A percentile compares a stretch with the other conserved stretches of the same genome.
Evolutionary conservation across 257 asterid species (phyloP).

Genomic region (Solanum chiquidenum): DNA sequence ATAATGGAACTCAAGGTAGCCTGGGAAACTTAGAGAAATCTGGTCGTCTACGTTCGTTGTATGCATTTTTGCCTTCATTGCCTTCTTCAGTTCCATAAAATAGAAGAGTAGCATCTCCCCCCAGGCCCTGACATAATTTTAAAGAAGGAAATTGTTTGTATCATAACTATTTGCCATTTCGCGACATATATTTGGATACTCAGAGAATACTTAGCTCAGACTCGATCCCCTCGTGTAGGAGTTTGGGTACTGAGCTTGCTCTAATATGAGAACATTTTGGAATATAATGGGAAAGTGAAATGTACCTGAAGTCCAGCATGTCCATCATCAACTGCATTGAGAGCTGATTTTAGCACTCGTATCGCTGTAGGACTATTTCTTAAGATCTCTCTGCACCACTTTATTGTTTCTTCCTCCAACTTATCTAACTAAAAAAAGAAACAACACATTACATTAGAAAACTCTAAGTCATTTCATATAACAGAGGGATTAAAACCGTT

Average conservation of each 20-base stretch:
- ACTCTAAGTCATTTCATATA: not conserved
- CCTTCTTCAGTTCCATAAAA: conserved; percentile 96
- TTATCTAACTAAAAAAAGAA: conserved; percentile 36
- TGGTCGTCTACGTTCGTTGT: conserved; percentile 51
- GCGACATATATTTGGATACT: not conserved
- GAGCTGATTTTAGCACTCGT: conserved; percentile 74
- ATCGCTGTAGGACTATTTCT: conserved; percentile 93
- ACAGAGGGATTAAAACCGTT: not conserved
- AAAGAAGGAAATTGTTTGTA: not conserved
- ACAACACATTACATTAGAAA: not conserved
- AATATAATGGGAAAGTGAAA: not conserved
- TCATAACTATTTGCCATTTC: not conserved
- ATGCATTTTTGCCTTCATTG: conserved; percentile 74
- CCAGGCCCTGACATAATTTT: conserved; percentile 44
- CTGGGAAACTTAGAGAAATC: conserved; percentile 82
- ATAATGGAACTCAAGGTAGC: conserved; percentile 32
- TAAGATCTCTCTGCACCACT: conserved; percentile 86
- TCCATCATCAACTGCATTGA: conserved; percentile 92
- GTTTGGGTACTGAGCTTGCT: not conserved
- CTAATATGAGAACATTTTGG: not conserved
- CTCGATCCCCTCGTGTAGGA: not conserved
- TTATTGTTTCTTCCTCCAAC: conserved; percentile 74
- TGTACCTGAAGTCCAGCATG: conserved; percentile 93
- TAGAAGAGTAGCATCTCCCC: conserved; percentile 81
- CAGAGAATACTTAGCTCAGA: not conserved